These are phyloP conservation scores for Salix udensis DNA, from an alignment of 345 rosid species.

Conservation along the genomic window DNA sequence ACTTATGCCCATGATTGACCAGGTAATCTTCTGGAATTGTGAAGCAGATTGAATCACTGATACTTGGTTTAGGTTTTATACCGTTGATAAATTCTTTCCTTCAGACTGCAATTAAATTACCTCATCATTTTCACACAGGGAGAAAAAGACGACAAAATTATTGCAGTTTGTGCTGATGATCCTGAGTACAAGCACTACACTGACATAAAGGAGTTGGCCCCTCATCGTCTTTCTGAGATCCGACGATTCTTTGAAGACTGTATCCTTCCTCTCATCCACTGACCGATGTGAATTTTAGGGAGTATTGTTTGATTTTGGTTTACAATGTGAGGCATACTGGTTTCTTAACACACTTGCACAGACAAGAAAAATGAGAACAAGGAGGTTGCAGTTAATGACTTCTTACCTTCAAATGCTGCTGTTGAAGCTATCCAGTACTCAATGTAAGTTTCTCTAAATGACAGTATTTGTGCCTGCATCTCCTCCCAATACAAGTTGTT, in stretches of 20 bases:
- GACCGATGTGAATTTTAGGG: neutral
- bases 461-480: neutral
- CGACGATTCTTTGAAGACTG: slow-evolving; percentile 97
- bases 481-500: neutral
- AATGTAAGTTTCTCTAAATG: slow-evolving; percentile 43
- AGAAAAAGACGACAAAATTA: slow-evolving; percentile 96
- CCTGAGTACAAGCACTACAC: slow-evolving; percentile 89
- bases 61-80: neutral
- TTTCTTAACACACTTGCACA: slow-evolving; percentile 28
- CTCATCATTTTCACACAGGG: slow-evolving; percentile 42
- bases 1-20: slow-evolving; percentile 98
- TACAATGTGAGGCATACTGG: neutral
- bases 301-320: neutral
- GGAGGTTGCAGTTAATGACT: slow-evolving; percentile 90
- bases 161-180: slow-evolving; percentile 96
- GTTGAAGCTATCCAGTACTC: slow-evolving; percentile 81
- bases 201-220: slow-evolving; percentile 84
- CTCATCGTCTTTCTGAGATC: slow-evolving; percentile 91
- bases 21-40: slow-evolving; percentile 39
- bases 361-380: slow-evolving; percentile 98
- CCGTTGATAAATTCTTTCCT: neutral
- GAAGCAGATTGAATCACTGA: neutral
- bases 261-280: slow-evolving; percentile 32
- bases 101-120: neutral
- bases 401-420: slow-evolving; percentile 64